Conservation (phyloP, 495 filamentous ascomycete species). For the Talaromyces liani region DNA sequence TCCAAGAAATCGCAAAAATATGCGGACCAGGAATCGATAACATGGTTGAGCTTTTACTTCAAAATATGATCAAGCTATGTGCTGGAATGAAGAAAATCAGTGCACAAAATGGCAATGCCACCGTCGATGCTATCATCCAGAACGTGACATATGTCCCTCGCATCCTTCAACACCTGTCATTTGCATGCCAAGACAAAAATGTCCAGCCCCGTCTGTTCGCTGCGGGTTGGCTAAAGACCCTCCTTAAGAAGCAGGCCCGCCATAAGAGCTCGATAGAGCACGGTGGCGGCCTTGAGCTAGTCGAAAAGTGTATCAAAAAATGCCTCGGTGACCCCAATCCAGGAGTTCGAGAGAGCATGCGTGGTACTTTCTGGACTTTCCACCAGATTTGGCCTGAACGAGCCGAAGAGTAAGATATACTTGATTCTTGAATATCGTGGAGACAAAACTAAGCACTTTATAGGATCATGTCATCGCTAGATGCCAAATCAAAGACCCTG, state of each 20-base stretch:
- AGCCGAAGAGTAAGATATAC: slow-evolving; percentile 57
- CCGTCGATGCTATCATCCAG: slow-evolving; percentile 67
- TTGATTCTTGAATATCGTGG: neutral
- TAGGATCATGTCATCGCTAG: slow-evolving; percentile 68
- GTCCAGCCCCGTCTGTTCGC: slow-evolving; percentile 71
- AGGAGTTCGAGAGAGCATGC: slow-evolving; percentile 73
- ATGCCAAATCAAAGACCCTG: slow-evolving; percentile 62
- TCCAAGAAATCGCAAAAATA: slow-evolving; percentile 76
- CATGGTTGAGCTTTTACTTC: slow-evolving; percentile 85
- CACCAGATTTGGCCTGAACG: slow-evolving; percentile 65
- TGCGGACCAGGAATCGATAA: slow-evolving; percentile 74
- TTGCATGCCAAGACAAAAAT: slow-evolving; percentile 85
- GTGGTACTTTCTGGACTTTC: slow-evolving; percentile 80
- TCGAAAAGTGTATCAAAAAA: slow-evolving; percentile 84
- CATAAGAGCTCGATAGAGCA: slow-evolving; percentile 80
- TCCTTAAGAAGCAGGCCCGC: slow-evolving; percentile 69
- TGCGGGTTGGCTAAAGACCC: slow-evolving; percentile 73
- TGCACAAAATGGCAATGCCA: slow-evolving; percentile 67
- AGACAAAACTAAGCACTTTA: slow-evolving; percentile 19
- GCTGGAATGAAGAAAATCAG: slow-evolving; percentile 84
- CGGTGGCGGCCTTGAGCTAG: slow-evolving; percentile 66
- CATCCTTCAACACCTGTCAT: slow-evolving; percentile 74
- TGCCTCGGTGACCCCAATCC: slow-evolving; percentile 82
- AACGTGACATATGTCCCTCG: slow-evolving; percentile 71
- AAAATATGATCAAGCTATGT: slow-evolving; percentile 81